Percentiles rank a stretch among this genome's conserved stretches.
phyloP scores from a whole-genome alignment of 148 eudicot genomes.

The Cornus florida region DNA sequence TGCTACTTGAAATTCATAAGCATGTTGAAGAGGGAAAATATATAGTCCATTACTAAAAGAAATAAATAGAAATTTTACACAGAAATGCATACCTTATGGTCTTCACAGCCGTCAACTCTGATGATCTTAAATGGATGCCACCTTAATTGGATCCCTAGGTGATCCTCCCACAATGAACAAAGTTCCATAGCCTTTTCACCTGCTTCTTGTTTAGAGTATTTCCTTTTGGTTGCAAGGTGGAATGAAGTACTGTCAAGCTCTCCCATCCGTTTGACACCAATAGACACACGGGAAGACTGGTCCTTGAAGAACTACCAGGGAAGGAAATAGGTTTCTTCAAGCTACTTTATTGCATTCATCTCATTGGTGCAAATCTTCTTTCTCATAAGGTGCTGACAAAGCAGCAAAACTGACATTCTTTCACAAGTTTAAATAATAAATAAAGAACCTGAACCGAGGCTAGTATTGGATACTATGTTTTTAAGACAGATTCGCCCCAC shows the following conservation, averaged over 20 bases:
- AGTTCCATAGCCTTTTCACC: constrained; percentile 33
- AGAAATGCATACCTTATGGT: constrained; percentile 28
- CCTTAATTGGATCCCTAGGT: constrained; percentile 36
- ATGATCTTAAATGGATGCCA: constrained; percentile 60
- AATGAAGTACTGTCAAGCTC: constrained; percentile 45
- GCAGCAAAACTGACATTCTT: not conserved
- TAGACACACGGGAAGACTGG: constrained; percentile 22
- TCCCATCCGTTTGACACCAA: constrained; percentile 59
- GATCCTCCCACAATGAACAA: constrained; percentile 47
- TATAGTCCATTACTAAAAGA: not conserved
- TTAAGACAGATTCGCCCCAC: too few species aligned
- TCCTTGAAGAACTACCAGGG: constrained; percentile 22
- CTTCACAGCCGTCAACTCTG: constrained; percentile 10
- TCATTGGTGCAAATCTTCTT: too few species aligned
- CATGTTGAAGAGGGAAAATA: not conserved
- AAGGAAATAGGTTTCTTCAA: too few species aligned
- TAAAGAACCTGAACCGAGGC: too few species aligned
- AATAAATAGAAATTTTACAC: not conserved
- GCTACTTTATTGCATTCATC: too few species aligned
- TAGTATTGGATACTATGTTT: not conserved
- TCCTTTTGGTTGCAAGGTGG: constrained; percentile 30
- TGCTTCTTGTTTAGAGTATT: constrained; percentile 22
- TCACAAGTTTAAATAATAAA: not conserved
- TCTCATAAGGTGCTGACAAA: not conserved
- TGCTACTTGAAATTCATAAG: not conserved